Evolutionary conservation across 495 filamentous ascomycete species (phyloP), one percentile per base, ranked within the genome.

Genomic region (Evansstolkia leycettana): DNA sequence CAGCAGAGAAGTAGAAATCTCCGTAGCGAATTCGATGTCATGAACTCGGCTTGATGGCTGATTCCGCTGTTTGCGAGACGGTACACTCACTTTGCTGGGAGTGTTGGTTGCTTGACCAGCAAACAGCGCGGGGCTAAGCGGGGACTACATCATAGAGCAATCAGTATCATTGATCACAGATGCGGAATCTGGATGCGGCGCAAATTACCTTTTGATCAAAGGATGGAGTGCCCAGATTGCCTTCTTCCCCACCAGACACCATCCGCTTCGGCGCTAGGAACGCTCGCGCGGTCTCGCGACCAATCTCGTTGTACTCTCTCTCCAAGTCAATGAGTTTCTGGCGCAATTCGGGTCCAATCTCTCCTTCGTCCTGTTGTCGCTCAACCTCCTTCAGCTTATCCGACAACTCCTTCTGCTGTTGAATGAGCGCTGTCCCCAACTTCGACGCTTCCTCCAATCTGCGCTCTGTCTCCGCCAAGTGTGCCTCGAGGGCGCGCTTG

Each of bases 21-120:
- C 89, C 9, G 92, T 84, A 2, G 87, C 89, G 43, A 98, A 94
- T 48, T 94, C 84, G 48, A 96, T 90, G 50, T 98, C 89, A 54
- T 94, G 79, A 9, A 88, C 77, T 13, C 84, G 76, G 46, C 70
- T 85, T 5, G 80, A 72, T 1, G 84, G 81, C 53, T 95, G 90
- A 48, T 96, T 96, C 31, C 92, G 78, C 43, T 89, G 72, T 50
- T 84, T 92, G 36, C 89, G 75, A 6, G 73, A 73, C 1, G 86
- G 88, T 2, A 88, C 83, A 49, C 70, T 82, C 38, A 94, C 70
- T 58, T 95, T 96, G 33, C 82, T 84, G 2, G 90, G 90, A 16
- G 89, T 94, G 34, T 74, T 78, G 2, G 78, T 78, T n/a, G 83
- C 84, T 53, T 88, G 79, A 44, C 75, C 78, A 43, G 87, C 79